A percentile compares a stretch with the other conserved stretches of the same genome.
These are phyloP conservation scores for Jatropha podagrica DNA, from an alignment of 441 rosid species.

Conservation along the genomic window DNA sequence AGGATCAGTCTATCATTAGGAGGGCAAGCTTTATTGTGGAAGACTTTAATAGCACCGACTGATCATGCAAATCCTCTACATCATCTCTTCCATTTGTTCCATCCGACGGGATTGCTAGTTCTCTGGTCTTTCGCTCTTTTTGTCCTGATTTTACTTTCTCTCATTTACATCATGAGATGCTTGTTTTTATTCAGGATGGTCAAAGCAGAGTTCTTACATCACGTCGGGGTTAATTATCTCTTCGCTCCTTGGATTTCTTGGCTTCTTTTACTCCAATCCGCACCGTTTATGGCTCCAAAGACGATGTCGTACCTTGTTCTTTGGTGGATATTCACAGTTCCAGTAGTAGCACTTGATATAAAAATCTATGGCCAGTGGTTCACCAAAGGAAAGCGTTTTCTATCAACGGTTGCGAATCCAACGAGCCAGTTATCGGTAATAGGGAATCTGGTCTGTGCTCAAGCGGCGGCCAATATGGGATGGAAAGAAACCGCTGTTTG, in stretches of 20 bases:
- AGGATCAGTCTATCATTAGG: conserved; percentile 56
- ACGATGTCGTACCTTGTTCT: conserved; percentile 28
- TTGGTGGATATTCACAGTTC: conserved; percentile 47
- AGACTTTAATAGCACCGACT: conserved; percentile 34
- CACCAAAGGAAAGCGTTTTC: conserved; percentile 52
- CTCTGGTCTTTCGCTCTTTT: conserved; percentile 54
- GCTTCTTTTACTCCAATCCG: conserved; percentile 47
- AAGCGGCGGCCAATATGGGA: conserved; percentile 43
- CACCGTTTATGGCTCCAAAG: conserved; percentile 33
- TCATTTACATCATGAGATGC: conserved; percentile 47
- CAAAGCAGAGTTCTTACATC: conserved; percentile 59
- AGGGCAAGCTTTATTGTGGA: conserved; percentile 66
- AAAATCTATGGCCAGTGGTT: conserved; percentile 74
- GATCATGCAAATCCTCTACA: conserved; percentile 29
- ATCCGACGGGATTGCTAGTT: conserved; percentile 38
- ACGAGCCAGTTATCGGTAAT: conserved; percentile 58
- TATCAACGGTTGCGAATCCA: conserved; percentile 53
- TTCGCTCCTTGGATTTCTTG: conserved; percentile 54
- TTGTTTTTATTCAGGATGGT: conserved; percentile 44
- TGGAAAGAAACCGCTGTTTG: conserved; percentile 53
- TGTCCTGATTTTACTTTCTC: conserved; percentile 39
- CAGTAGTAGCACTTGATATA: conserved; percentile 47
- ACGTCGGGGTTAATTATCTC: conserved; percentile 46
- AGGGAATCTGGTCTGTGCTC: conserved; percentile 51
- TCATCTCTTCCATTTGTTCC: conserved; percentile 33